These are phyloP conservation scores for Nitzschia palea DNA, from an alignment of 108 stramenopile species.

Conservation along the genomic window DNA sequence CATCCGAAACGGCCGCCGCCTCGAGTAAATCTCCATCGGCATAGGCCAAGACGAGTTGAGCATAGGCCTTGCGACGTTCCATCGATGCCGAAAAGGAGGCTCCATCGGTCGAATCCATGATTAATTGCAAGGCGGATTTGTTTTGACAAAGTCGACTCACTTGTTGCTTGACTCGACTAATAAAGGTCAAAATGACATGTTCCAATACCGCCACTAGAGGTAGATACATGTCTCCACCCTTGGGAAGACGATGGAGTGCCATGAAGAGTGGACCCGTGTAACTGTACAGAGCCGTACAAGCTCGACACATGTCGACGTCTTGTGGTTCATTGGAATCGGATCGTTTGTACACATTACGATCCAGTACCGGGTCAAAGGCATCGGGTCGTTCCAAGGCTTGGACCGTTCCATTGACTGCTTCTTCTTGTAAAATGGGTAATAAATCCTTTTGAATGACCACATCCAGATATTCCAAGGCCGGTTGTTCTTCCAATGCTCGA, in stretches of 20 bases:
- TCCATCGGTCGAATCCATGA: conserved; percentile 47
- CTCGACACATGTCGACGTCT: conserved; percentile 85
- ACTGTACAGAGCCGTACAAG: conserved; percentile 74
- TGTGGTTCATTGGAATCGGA: conserved; percentile 67
- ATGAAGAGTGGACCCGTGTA: conserved; percentile 79
- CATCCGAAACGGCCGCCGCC: conserved; percentile 23
- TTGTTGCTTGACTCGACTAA: conserved; percentile 80
- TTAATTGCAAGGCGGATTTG: conserved; percentile 63
- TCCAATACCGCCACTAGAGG: conserved; percentile 82
- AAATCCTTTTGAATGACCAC: conserved; percentile 75
- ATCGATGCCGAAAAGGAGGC: conserved; percentile 50
- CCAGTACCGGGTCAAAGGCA: conserved; percentile 82
- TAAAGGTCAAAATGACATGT: conserved; percentile 86
- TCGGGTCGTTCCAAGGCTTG: conserved; percentile 75
- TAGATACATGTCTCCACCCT: conserved; percentile 84
- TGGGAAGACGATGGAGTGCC: conserved; percentile 82
- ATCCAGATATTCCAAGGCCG: conserved; percentile 76
- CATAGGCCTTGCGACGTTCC: conserved; percentile 74
- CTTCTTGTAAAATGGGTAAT: conserved; percentile 85
- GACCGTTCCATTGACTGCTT: conserved; percentile 81
- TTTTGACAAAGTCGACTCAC: conserved; percentile 58
- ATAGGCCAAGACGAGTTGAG: conserved; percentile 64
- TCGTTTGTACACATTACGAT: conserved; percentile 62
- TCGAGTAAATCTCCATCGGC: conserved; percentile 69
- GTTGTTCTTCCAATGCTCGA: conserved; percentile 43